Base-by-base conservation (phyloP, 148 eudicot genomes). In the Cornus florida region DNA sequence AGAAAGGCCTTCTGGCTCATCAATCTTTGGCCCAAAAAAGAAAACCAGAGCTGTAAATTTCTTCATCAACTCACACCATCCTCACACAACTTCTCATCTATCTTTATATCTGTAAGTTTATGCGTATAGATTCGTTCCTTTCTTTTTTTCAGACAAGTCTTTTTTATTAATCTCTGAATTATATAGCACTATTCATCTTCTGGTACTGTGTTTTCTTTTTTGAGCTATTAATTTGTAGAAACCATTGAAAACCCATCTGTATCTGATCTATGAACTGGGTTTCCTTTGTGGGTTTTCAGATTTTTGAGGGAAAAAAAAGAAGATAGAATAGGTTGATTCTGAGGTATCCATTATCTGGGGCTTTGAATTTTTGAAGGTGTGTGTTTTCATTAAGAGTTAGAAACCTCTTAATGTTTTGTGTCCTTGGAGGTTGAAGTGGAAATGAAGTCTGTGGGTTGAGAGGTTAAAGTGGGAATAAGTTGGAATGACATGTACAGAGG, bases 31-130 rank as follows among this genome's bases (percentile, higher is more conserved):
- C 1, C 43, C 66, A 53, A 57, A 4, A 38, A 7, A 9, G 48
- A 43, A 8, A 60, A 62, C 60, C 75, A 62, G 48, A 62, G 59
- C 74, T 75, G 35, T 14, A 59, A 35, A 57, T 50, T 59, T 38
- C 23, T 59, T 38, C 23, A 23, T 68, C 53, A 64, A 60, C 71
- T 60, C 79, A 31, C 83, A 31, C 83, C 75, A 41, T 75, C 76
- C 76, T 70, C 10, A 46, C 20, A 76, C 75, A 70, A 10, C 19
- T 66, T 33, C 28, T 57, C n/a, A 20, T 76, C 76, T 32, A 31
- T 57, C 20, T 62, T 65, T 41, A 22, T 73, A 41, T 75, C 79
- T 75, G 83, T 76, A 75, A 81, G 83, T 81, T 75, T 74, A 28
- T 39, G 5, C 10, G 2, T 62, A 28, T 62, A 17, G 1, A 10